phyloP scores from a whole-genome alignment of 495 filamentous ascomycete genomes.

The Xanthoparmelia taractica region DNA sequence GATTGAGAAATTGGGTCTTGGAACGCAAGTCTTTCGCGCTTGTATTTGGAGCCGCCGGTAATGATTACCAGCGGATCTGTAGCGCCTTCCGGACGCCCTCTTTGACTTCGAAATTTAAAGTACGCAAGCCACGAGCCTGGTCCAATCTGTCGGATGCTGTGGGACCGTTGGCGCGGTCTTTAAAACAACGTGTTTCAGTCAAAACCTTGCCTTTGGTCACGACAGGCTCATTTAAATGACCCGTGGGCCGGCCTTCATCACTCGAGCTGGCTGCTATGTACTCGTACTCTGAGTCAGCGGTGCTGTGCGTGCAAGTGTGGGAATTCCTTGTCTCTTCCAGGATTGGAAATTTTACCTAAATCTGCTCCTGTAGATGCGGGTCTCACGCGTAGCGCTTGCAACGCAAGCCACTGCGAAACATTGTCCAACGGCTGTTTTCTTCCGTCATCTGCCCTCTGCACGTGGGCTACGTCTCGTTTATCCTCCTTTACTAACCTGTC shows the following conservation, averaged over 20 bases:
- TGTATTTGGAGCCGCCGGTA: neutral
- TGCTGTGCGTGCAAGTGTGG: neutral
- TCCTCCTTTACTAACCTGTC: neutral
- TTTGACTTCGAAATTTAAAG: neutral
- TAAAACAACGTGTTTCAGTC: neutral
- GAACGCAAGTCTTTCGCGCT: neutral
- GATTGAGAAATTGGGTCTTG: neutral
- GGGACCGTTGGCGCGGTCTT: neutral
- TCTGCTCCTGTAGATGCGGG: neutral
- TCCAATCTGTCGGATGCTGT: neutral
- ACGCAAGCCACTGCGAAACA: neutral
- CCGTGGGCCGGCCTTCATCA: neutral
- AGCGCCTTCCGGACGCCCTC: neutral
- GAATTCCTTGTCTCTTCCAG: neutral
- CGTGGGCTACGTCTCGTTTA: neutral
- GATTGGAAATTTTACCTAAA: neutral
- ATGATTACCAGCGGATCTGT: neutral
- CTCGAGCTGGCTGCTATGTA: neutral
- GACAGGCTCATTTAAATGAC: neutral
- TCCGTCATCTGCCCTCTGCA: neutral
- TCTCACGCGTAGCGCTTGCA: neutral
- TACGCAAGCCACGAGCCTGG: neutral
- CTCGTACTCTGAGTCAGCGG: neutral
- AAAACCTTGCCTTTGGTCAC: neutral
- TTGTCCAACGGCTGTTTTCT: neutral